Evolutionary conservation across 2,329 filamentous ascomycete genomes (phyloP).

Genomic region (Colletotrichum eleusines): DNA sequence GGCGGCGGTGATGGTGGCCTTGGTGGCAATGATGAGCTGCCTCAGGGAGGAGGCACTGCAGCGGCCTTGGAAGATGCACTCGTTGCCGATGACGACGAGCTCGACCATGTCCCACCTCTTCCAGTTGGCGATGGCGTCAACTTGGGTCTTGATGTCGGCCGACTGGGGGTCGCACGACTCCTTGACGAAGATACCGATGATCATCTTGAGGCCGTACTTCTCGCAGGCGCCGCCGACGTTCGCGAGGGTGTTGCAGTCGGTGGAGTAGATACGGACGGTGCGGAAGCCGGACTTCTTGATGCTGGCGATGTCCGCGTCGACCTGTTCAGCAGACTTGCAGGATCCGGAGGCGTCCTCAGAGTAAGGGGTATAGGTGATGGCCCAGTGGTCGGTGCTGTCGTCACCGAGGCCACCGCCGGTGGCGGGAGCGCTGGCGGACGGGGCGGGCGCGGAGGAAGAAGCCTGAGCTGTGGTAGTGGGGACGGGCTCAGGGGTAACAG

Average conservation of each 20-base stretch:
- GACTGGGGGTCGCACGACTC: conserved; percentile 68
- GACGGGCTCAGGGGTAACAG: conserved; percentile 41
- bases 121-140: conserved; percentile 79
- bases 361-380: conserved; percentile 86
- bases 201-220: conserved; percentile 78
- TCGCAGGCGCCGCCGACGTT: conserved; percentile 79
- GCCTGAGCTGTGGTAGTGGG: conserved; percentile 45
- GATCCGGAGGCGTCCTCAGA: conserved; percentile 60
- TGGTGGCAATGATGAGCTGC: conserved; percentile 76
- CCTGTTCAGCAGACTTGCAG: conserved; percentile 74
- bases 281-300: conserved; percentile 77
- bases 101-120: conserved; percentile 78
- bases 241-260: conserved; percentile 86
- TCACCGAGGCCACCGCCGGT: conserved; percentile 53
- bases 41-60: conserved; percentile 74
- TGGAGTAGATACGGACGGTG: conserved; percentile 86
- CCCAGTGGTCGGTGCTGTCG: conserved; percentile 69
- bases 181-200: conserved; percentile 90
- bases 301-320: conserved; percentile 69
- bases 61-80: conserved; percentile 83
- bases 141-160: conserved; percentile 77
- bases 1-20: conserved; percentile 68
- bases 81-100: conserved; percentile 90
- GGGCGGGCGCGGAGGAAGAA: conserved; percentile 42
- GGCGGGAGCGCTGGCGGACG: conserved; percentile 45